phyloP scores from a whole-genome alignment of 192 early-diverging fungal genomes.

The Cetraspora pellucida region DNA sequence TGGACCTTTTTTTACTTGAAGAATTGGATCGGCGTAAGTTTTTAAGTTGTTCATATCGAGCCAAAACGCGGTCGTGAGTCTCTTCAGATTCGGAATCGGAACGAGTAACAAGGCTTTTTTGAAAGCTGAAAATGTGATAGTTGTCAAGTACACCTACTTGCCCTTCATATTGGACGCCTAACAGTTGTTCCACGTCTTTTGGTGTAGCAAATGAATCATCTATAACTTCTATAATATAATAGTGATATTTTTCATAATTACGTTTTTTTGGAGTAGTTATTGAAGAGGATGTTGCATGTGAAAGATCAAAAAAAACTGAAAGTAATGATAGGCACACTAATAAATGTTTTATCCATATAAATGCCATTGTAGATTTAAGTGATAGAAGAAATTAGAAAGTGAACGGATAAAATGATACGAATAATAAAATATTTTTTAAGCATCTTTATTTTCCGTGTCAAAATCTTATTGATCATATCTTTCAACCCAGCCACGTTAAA shows the following conservation, averaged over 20 bases:
- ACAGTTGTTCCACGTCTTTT: conserved; percentile 40
- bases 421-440: neutral
- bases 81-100: conserved; percentile 1
- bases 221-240: conserved; percentile 53
- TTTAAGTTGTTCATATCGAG: conserved; percentile 34
- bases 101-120: conserved; percentile 36
- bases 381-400: neutral
- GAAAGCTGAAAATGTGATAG: conserved; percentile 65
- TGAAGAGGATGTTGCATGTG: neutral
- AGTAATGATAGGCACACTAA: neutral
- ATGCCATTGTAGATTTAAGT: neutral
- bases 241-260: conserved; percentile 48
- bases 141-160: conserved; percentile 67
- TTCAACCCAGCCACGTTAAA: neutral
- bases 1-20: conserved; percentile 13
- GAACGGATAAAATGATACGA: neutral
- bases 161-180: conserved; percentile 55
- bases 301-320: neutral
- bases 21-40: conserved; percentile 2
- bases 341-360: neutral
- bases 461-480: neutral
- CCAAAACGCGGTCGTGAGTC: conserved; percentile 46
- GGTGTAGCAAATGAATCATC: conserved; percentile 39
- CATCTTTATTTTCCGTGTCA: neutral
- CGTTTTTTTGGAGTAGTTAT: conserved; percentile 27